Percentiles rank a stretch among this genome's conserved stretches.
Conservation (phyloP, 2,329 filamentous ascomycete species). For the Chrysoporthe puriensis region DNA sequence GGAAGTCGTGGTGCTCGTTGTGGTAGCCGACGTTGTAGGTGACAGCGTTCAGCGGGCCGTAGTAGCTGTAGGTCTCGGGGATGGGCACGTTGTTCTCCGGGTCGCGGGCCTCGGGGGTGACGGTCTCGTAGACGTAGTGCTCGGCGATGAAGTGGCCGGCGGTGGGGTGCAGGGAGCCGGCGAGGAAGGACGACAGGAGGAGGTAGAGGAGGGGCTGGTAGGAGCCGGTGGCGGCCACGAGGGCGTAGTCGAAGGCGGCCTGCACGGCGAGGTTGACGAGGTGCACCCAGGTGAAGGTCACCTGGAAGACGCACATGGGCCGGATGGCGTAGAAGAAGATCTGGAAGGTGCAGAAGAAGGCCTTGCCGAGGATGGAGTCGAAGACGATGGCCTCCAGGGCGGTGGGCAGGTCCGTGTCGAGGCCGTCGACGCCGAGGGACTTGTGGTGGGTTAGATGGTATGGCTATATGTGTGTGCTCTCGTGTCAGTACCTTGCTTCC, state of each 20-base stretch:
- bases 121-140: slow-evolving; percentile 81
- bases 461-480: slow-evolving; percentile 54
- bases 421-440: slow-evolving; percentile 91
- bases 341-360: slow-evolving; percentile 99
- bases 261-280: slow-evolving; percentile 80
- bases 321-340: slow-evolving; percentile 98
- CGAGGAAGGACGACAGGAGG: slow-evolving; percentile 87
- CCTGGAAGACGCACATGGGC: slow-evolving; percentile 89
- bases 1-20: slow-evolving; percentile 99
- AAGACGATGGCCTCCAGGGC: slow-evolving; percentile 89
- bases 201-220: slow-evolving; percentile 77
- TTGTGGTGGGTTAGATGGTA: slow-evolving; percentile 99
- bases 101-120: slow-evolving; percentile 57
- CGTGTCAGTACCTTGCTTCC: background rate
- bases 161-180: slow-evolving; percentile 89
- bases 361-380: slow-evolving; percentile 92
- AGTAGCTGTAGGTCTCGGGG: slow-evolving; percentile 97
- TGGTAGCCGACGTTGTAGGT: slow-evolving; percentile 98
- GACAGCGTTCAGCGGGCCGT: slow-evolving; percentile 86
- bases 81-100: slow-evolving; percentile 67
- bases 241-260: slow-evolving; percentile 72
- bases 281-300: slow-evolving; percentile 86
- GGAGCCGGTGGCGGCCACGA: slow-evolving; percentile 63
- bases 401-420: slow-evolving; percentile 95
- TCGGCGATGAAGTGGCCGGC: slow-evolving; percentile 99